Percentiles rank a stretch among this genome's conserved stretches.
Conservation (phyloP, 2,329 filamentous ascomycete genomes). For the Alternaria burnsii region DNA sequence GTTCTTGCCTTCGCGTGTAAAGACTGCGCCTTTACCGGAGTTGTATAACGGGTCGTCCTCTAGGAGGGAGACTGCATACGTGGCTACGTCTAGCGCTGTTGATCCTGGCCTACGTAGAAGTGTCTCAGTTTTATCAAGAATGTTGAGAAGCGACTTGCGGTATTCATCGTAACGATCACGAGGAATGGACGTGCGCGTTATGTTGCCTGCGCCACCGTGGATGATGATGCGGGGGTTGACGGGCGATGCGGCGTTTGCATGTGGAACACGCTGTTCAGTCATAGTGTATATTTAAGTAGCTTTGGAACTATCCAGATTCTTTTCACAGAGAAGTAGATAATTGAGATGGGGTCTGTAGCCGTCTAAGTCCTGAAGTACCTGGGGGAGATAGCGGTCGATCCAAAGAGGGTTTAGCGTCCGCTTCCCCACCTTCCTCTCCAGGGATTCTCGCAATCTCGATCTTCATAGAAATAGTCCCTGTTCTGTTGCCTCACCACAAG, state of each 20-base stretch:
- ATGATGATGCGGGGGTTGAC: constrained; percentile 57
- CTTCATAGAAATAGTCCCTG: neutral
- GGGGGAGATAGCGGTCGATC: neutral
- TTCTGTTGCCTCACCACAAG: neutral
- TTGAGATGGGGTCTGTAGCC: neutral
- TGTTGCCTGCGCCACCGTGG: constrained; percentile 59
- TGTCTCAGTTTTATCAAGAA: constrained; percentile 40
- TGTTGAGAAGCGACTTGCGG: constrained; percentile 48
- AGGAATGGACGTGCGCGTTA: constrained; percentile 53
- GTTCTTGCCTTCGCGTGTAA: constrained; percentile 81
- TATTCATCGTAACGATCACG: constrained; percentile 49
- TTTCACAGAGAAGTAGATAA: neutral
- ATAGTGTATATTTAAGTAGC: neutral
- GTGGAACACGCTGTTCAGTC: neutral
- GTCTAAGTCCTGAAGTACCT: neutral
- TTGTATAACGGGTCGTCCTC: constrained; percentile 88
- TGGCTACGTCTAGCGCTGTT: constrained; percentile 75
- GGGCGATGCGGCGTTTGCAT: neutral
- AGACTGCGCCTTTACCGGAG: constrained; percentile 82
- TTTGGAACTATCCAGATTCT: neutral
- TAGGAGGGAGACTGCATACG: constrained; percentile 76
- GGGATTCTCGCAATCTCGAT: neutral
- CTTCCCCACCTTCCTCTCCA: neutral
- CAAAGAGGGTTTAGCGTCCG: neutral
- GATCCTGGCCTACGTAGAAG: constrained; percentile 50